These are phyloP conservation scores for Trichoderma parareesei DNA, from an alignment of 495 filamentous ascomycete species.

Conservation along the genomic window DNA sequence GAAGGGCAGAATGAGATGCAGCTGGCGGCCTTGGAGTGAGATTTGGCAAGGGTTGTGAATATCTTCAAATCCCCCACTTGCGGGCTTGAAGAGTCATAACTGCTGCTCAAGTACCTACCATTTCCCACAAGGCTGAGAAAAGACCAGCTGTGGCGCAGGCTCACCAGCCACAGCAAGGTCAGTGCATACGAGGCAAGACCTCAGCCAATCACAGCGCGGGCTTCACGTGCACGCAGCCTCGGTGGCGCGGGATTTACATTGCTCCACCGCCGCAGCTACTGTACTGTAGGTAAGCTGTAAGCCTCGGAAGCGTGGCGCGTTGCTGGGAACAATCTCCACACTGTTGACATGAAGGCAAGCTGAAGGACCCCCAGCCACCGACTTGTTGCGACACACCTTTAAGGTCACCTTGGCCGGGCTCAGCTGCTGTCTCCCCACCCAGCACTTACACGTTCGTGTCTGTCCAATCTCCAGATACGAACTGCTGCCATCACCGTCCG, in stretches of 20 bases:
- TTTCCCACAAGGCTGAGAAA: not conserved
- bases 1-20: not conserved
- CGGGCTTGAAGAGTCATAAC: constrained; percentile 2
- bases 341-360: constrained; percentile 5
- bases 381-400: constrained; percentile 7
- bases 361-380: constrained; percentile 4
- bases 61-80: constrained; percentile 1
- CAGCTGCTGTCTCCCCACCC: not conserved
- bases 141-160: not conserved
- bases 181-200: not conserved
- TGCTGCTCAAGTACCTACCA: too few species aligned
- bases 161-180: too few species aligned
- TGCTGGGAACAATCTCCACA: constrained; percentile 8
- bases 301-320: constrained; percentile 6
- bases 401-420: not conserved
- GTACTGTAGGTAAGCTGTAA: not conserved
- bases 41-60: constrained; percentile 3
- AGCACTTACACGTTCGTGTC: not conserved
- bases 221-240: constrained; percentile 1
- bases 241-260: constrained; percentile 7
- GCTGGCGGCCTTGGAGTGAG: not conserved
- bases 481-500: too few species aligned
- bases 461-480: not conserved
- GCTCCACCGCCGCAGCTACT: not conserved
- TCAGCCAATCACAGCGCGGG: not conserved